Conservation (phyloP, 2,329 filamentous ascomycete genomes). For the Chaetomium strumarium region DNA sequence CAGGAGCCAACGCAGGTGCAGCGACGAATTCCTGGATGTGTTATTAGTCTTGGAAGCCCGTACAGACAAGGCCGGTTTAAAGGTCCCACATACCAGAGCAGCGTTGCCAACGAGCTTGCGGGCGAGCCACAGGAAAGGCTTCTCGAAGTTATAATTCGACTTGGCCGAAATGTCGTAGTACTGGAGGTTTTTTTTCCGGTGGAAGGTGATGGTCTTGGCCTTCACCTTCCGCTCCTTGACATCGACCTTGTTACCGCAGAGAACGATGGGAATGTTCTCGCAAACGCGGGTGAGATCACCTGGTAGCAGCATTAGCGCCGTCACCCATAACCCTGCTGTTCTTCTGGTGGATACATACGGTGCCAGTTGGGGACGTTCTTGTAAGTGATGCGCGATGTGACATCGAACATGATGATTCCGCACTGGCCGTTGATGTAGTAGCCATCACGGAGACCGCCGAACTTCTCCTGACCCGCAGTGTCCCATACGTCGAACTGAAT, state of each 20-base stretch:
- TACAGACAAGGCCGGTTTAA: neutral
- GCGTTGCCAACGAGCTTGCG: slow-evolving; percentile 97
- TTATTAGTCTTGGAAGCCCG: slow-evolving; percentile 27
- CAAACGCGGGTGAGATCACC: slow-evolving; percentile 98
- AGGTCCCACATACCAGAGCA: slow-evolving; percentile 56
- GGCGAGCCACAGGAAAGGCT: slow-evolving; percentile 99
- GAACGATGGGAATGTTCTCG: slow-evolving; percentile 98
- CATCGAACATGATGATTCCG: slow-evolving; percentile 99
- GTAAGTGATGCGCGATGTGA: slow-evolving; percentile 99
- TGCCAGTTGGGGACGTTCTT: slow-evolving; percentile 99
- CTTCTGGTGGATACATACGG: slow-evolving; percentile 57
- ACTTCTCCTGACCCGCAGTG: slow-evolving; percentile 98
- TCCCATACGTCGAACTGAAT: slow-evolving; percentile 99
- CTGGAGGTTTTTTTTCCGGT: slow-evolving; percentile 99
- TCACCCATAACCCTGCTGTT: neutral
- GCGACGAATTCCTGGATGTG: slow-evolving; percentile 81
- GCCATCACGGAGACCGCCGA: slow-evolving; percentile 96
- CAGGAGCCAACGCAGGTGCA: slow-evolving; percentile 87
- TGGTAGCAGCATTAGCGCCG: slow-evolving; percentile 32
- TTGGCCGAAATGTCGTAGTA: slow-evolving; percentile 99
- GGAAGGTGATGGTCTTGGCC: slow-evolving; percentile 99
- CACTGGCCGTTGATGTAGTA: slow-evolving; percentile 99
- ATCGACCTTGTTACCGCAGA: slow-evolving; percentile 99
- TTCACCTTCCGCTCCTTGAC: slow-evolving; percentile 99
- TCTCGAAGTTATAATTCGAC: slow-evolving; percentile 99